Evolutionary conservation across 305 asterid genomes (phyloP), one percentile per base, ranked within the genome.

Genomic region (Fraxinus angustifolia): DNA sequence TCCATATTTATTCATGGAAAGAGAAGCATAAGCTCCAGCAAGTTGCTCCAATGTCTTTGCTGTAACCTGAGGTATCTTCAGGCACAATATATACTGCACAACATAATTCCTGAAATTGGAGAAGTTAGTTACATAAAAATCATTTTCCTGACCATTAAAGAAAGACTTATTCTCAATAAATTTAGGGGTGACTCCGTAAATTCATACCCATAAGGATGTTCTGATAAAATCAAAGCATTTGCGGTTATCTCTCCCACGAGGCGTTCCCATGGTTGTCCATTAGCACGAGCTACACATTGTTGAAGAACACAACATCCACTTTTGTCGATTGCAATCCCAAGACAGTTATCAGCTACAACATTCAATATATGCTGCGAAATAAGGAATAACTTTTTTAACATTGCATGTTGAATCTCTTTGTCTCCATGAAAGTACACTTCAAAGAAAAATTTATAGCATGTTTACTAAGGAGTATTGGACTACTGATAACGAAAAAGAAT

Each of bases 221-320:
- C 89, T 0, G 97, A 83, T 1, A 91, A 75, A 30, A 73, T 8
- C 14, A 84, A 36, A 0, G 91, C 87, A 50, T 90, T 89, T 3
- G 91, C 76, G 12, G 85, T 85, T 6, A 91, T 88, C 81, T 91
- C 90, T 3, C 85, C 65, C 26, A 92, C 28, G 53, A 90, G 90
- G 34, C 89, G 88, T 4, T 88, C 83, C 1, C 80, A 85, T 0
- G 88, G 71, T 23, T 89, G 90, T 1, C 94, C 93, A 0, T 31
- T 28, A 0, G 89, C 91, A 17, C 84, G 86, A 2, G 38, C 79
- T 3, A 90, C 77, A 40, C 92, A 91, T 42, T 84, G 92, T 72
- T 91, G 95, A 34, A 90, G 30, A 1, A 90, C 90, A 33, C 94
- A 88, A 4, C 98, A 91, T 2, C 97, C 98, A 60, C 90, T 85